Evolutionary conservation across 75 land plant genomes (phyloP), one percentile per base, ranked within the genome.

Genomic region (Pseudotsuga menziesii): DNA sequence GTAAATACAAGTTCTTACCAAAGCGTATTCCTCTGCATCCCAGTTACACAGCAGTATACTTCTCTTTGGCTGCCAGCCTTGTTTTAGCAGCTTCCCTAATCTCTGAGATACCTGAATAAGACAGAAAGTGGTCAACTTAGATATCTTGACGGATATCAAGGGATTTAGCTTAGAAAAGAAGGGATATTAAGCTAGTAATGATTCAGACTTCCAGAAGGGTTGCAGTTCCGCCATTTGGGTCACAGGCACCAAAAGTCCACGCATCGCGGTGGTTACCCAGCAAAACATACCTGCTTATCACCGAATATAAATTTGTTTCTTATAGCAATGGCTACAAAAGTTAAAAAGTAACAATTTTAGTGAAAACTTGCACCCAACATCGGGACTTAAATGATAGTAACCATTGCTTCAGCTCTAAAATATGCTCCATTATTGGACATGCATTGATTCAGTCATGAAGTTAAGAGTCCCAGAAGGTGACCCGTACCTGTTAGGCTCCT

Each of bases 401-500:
- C 54, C 54, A 9, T 48, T 48, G 54, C 12, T 9, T 48, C 54
- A 48, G 54, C 54, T 8, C 9, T 48, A 48, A 48, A 9, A 48
- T 48, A 48, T 48, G 13, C 54, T 9, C 54, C 54, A 48, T 48
- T 11, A 48, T 9, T 48, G 54, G 12, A 48, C 54, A 48, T 48
- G 54, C 11, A 48, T 1, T 48, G 54, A 48, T 16, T 19, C 12
- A 2, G 19, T n/a, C 72, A 20, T 48, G 12, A 48, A 48, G 54
- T 48, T 9, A 48, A 48, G 1, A 39, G n/a, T 39, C 25, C 20
- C 5, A 70, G 8, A 63, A 73, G 25, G 41, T n/a, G 36, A 16
- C 57, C 35, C 52, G 78, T 77, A 93, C 96, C 96, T 82, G 76
- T 95, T 96, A 44, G 96, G 98, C 78, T 95, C 98, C 78, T 93